Conservation (phyloP, 2,329 filamentous ascomycete genomes). For the Arthrobotrys sinensis region DNA sequence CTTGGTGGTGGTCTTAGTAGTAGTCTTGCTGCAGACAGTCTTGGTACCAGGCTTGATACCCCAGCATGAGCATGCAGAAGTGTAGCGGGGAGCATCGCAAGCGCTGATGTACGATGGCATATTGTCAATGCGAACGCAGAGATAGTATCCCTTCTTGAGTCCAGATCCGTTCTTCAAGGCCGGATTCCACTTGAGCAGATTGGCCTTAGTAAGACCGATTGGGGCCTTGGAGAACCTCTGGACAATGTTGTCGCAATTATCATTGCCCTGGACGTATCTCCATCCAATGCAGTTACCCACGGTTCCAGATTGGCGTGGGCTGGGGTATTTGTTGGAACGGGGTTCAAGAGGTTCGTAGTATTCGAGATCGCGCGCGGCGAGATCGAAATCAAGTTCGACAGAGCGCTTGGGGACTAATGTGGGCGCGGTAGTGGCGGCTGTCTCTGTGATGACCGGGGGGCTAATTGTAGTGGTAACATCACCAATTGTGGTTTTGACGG, state of each 20-base stretch:
- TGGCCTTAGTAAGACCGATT: slow-evolving; percentile 22
- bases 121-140: slow-evolving; percentile 30
- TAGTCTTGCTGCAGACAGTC: slow-evolving; percentile 31
- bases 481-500: background rate
- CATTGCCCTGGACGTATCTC: slow-evolving; percentile 32
- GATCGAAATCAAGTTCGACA: background rate
- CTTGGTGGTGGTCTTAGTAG: slow-evolving; percentile 17
- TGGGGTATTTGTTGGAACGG: background rate
- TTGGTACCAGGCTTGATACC: slow-evolving; percentile 27
- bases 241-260: slow-evolving; percentile 26
- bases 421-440: background rate
- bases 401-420: too few relatives aligned
- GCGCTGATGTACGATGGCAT: slow-evolving; percentile 29
- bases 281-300: slow-evolving; percentile 36
- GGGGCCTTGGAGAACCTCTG: slow-evolving; percentile 22
- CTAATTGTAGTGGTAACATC: background rate
- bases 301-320: background rate
- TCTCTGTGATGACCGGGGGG: slow-evolving; percentile 7
- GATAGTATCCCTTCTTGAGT: slow-evolving; percentile 19
- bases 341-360: slow-evolving; percentile 6
- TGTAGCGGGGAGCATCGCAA: slow-evolving; percentile 27
- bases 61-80: slow-evolving; percentile 36
- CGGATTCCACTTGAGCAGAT: slow-evolving; percentile 38
- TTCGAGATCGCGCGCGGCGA: background rate
- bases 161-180: slow-evolving; percentile 32